Evolutionary conservation across 176 grass and related monocot species (phyloP).

Genomic region (Rhynchospora pubera): DNA sequence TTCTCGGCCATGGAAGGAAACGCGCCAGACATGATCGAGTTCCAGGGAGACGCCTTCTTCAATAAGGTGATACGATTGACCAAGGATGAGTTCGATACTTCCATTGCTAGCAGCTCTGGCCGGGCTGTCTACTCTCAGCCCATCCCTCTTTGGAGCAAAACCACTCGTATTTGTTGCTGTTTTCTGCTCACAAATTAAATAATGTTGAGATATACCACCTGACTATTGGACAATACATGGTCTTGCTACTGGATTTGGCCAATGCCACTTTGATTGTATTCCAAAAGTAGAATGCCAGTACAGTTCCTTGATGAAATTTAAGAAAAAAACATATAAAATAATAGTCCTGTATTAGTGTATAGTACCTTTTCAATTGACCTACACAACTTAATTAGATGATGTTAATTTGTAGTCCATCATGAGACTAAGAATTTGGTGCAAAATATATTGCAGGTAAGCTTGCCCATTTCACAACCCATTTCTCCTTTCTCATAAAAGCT

Average conservation of each 20-base stretch:
- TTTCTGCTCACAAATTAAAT: neutral
- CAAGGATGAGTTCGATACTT: constrained; percentile 48
- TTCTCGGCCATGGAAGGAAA: constrained; percentile 36
- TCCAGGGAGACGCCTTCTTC: constrained; percentile 77
- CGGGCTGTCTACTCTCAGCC: constrained; percentile 42
- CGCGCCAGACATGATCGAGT: constrained; percentile 42
- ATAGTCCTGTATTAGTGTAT: neutral
- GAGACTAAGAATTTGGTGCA: neutral
- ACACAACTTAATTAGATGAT: neutral
- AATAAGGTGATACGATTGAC: constrained; percentile 64
- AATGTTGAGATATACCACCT: neutral
- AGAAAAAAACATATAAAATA: neutral
- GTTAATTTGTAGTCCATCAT: neutral
- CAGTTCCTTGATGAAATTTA: neutral
- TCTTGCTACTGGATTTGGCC: neutral
- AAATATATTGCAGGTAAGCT: constrained; percentile 25
- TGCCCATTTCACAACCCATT: constrained; percentile 53
- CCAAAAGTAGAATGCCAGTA: neutral
- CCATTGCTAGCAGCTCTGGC: constrained; percentile 52
- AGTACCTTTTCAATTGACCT: neutral
- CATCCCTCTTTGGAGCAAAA: constrained; percentile 37
- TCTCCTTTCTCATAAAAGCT: constrained; percentile 49
- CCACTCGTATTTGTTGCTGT: constrained; percentile 10
- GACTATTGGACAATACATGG: neutral
- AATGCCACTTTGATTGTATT: neutral